Conservation (phyloP, 345 rosid genomes). For the Trapa incisa region DNA sequence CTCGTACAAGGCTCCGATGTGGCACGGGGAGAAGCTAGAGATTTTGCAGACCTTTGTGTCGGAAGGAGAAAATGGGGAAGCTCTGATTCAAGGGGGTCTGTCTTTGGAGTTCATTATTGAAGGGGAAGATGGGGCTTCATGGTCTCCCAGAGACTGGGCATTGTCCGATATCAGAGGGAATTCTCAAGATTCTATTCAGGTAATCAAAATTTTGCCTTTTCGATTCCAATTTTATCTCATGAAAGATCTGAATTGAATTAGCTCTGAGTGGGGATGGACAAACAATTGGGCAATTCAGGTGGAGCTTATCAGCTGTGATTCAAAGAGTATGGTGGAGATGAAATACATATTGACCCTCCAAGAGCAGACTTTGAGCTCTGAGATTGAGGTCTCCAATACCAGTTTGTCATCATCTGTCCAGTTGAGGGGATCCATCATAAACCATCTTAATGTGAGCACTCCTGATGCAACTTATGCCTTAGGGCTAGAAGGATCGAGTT, state of each 20-base stretch:
- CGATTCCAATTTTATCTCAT: not conserved
- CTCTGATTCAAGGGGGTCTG: conserved; percentile 67
- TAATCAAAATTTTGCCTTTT: conserved; percentile 1
- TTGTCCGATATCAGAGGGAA: conserved; percentile 45
- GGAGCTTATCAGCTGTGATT: conserved; percentile 41
- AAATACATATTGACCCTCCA: conserved; percentile 37
- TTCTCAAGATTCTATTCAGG: conserved; percentile 40
- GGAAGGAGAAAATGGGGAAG: conserved; percentile 37
- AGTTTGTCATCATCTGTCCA: conserved; percentile 26
- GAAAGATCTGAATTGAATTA: not conserved
- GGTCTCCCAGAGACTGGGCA: conserved; percentile 48
- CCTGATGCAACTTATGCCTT: conserved; percentile 74
- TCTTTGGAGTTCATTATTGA: conserved; percentile 35
- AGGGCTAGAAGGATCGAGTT: conserved; percentile 63
- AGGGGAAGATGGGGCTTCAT: conserved; percentile 21
- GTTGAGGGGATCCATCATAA: conserved; percentile 38
- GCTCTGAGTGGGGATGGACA: not conserved
- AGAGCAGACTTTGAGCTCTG: conserved; percentile 43
- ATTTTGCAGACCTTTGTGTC: conserved; percentile 64
- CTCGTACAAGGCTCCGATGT: conserved; percentile 64
- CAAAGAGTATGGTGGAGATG: conserved; percentile 35
- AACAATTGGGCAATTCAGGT: conserved; percentile 25
- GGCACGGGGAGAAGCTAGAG: conserved; percentile 71
- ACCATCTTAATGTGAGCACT: conserved; percentile 73
- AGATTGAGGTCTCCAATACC: conserved; percentile 38